Base-by-base conservation (phyloP, 176 grass and related monocot species). In the Melocanna baccifera region DNA sequence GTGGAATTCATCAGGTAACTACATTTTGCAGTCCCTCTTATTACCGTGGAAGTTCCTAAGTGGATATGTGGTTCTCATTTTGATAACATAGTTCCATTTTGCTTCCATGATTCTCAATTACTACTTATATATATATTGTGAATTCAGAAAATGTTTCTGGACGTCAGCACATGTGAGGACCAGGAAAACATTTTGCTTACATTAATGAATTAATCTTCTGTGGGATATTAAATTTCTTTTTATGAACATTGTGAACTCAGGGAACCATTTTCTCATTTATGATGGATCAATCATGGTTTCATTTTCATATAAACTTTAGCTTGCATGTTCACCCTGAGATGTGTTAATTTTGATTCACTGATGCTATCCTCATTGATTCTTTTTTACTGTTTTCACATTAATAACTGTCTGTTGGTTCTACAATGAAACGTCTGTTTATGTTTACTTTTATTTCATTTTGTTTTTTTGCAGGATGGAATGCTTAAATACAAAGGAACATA, bases 401-500 rank as follows among this genome's bases (percentile, higher is more conserved):
- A 34, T 65, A 32, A 46, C 2, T 37, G 1, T 74, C 34, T 36
- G 23, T 64, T 40, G 2, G 7, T 71, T 59, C 42, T 75, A 50
- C 7, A 61, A 4, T 69, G 19, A 12, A 51, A 40, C 18, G 16
- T 14, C 6, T 22, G 20, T 57, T 26, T 26, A 47, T 68, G 6
- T 62, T 86, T 19, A 83, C n/a, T 20, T 34, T 26, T 69, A 3
- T 68, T 55, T 81, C 16, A 0, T 52, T 91, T 63, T 86, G 1
- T 47, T 83, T 36, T 81, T 36, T 3, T 70, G 56, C 46, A 98
- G 96, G 96, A 98, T 87, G 96, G 96, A 12, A 98, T 98, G 96
- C 91, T 98, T 87, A 98, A 98, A 79, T 81, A 95, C 81, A 98
- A 98, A 83, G 93, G 88, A 69, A 98, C 96, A 34, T 98, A 98